Conservation (phyloP, 208 protist species). For the Trypanosoma platydactyli region DNA sequence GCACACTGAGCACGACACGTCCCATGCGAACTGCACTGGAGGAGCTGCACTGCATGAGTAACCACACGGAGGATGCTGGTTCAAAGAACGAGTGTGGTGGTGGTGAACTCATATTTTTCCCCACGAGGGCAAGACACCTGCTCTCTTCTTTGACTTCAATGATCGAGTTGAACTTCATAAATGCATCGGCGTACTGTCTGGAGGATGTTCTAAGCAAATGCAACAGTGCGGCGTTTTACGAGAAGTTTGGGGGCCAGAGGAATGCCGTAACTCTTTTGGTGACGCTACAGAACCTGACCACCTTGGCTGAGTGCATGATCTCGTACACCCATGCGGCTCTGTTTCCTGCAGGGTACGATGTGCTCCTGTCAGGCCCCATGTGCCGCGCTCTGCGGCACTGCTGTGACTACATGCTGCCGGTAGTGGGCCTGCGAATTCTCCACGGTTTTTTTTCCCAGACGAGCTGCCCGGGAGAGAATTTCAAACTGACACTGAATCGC, state of each 20-base stretch:
- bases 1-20: conserved; percentile 39
- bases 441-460: conserved; percentile 43
- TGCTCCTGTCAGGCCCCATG: conserved; percentile 26
- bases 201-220: conserved; percentile 27
- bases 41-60: conserved; percentile 17
- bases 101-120: conserved; percentile 13
- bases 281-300: conserved; percentile 29
- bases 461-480: conserved; percentile 50
- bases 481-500: conserved; percentile 84
- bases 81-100: background rate
- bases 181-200: conserved; percentile 24
- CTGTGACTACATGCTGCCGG: conserved; percentile 39
- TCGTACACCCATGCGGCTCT: conserved; percentile 23
- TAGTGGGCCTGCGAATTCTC: conserved; percentile 42
- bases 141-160: conserved; percentile 26
- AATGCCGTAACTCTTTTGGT: conserved; percentile 27
- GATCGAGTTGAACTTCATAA: conserved; percentile 32
- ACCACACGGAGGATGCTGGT: background rate
- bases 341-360: conserved; percentile 14
- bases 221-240: conserved; percentile 19
- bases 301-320: conserved; percentile 26
- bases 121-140: conserved; percentile 16
- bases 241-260: conserved; percentile 21
- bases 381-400: conserved; percentile 16
- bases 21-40: conserved; percentile 29